Base-by-base conservation (phyloP, 1,139 yeast species). In the Kodamaea anthophila region DNA sequence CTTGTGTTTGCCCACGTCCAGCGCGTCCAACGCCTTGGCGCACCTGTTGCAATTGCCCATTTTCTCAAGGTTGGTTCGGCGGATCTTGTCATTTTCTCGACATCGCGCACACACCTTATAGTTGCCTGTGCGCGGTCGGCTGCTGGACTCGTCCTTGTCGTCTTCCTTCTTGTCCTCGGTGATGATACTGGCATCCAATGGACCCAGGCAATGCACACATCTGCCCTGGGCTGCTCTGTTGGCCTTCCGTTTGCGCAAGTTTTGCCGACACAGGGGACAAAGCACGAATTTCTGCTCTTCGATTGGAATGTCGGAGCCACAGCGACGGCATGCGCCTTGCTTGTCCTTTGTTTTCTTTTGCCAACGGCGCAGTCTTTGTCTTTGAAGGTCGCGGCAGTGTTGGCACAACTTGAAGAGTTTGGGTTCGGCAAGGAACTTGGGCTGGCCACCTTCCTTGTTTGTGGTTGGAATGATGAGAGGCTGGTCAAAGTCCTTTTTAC, bases 181-280 rank as follows among this genome's bases (percentile, higher is more conserved):
- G 23, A 61, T 54, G 19, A 65, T 63, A 23, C 64, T 56, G 7
- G 63, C 53, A 36, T 73, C 75, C 28, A 75, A 60, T 3, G 79
- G 77, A 1, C 82, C 82, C 2, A 77, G 62, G 41, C 85, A 77
- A 45, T 77, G 84, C 6, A 77, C 80, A 53, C 85, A 77, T 42
- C 68, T 68, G 1, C 85, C 84, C 41, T 67, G 70, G 9, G 76
- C 74, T 5, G 75, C 79, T 23, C 85, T 55, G 36, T 61, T 65
- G 1, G 76, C 74, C 43, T 77, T 77, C 29, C 77, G 55, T 4
- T 67, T 58, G 35, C 83, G 58, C 24, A 77, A 55, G 30, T 68
- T 66, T 42, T 60, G 65, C 21, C 85, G 58, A 44, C 85, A 77
- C 20, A 59, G 60, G 2, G 77, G 74, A 53, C 85, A 77, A 31